Evolutionary conservation across 306 rosid species (phyloP).

Genomic region (Parietaria judaica): DNA sequence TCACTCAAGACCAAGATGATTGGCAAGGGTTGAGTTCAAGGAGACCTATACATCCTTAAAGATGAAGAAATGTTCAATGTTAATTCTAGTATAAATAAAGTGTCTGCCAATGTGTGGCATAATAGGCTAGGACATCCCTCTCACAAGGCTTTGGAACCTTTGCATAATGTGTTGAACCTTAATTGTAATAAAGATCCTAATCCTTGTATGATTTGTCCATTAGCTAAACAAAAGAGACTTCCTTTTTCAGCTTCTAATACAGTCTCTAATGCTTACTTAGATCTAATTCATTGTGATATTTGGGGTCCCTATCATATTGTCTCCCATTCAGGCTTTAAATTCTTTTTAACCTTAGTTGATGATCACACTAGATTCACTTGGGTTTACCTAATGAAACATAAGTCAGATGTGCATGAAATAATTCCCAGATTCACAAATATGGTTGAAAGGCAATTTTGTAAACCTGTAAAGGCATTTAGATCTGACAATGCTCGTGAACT

Average conservation of each 20-base stretch:
- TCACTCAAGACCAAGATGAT: too few relatives aligned
- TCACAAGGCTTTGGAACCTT: background rate
- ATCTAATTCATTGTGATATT: background rate
- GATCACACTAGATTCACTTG: background rate
- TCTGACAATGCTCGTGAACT: background rate
- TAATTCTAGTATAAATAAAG: too few relatives aligned
- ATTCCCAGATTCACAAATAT: background rate
- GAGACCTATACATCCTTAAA: too few relatives aligned
- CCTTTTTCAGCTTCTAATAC: background rate
- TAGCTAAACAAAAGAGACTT: background rate
- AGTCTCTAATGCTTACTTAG: background rate
- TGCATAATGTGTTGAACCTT: background rate
- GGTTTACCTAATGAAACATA: background rate
- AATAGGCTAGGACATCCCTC: too few relatives aligned
- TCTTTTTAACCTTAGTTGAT: background rate
- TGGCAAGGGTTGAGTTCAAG: too few relatives aligned
- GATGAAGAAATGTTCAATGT: too few relatives aligned
- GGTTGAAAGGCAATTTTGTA: background rate
- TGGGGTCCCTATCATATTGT: background rate
- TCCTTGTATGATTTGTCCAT: background rate
- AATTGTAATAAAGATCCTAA: background rate
- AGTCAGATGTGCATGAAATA: background rate
- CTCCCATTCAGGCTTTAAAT: background rate
- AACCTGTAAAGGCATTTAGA: background rate
- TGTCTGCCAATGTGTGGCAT: too few relatives aligned